Base-by-base conservation (phyloP, 257 asterid species). In the Thymus quinquecostatus region DNA sequence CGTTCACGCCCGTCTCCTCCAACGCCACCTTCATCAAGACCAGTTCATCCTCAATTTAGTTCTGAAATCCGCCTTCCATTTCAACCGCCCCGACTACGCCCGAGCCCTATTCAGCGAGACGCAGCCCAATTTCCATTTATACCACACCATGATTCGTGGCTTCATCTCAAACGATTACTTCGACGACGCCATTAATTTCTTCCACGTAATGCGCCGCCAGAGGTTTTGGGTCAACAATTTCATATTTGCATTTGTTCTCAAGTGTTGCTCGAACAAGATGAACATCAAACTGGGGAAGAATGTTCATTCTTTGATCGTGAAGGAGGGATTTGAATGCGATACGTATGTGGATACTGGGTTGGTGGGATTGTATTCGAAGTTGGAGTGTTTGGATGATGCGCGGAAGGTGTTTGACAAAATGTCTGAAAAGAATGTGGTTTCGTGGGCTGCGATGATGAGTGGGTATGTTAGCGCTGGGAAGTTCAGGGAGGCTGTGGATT, bases 61-160 rank as follows among this genome's bases (percentile, higher is more conserved):
- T 5, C 11, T 81, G 3, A 81, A 81, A 70, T 77, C 78, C 69
- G 77, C 69, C 64, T 81, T 81, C 65, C 79, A 81, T 70, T 81
- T 81, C 75, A 60, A 60, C 53, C 85, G 36, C 64, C 71, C 70
- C 32, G 66, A 65, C 50, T 81, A 77, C 50, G 78, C 85, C 54
- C 4, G 21, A 10, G 33, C 75, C 32, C 65, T 81, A 13, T 81
- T 81, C 14, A 38, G 60, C 69, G 69, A 69, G 55, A 47, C 77
- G 6, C 41, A 70, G 8, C 82, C 85, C 67, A 77, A 77, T 67
- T 55, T 77, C 11, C 79, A 72, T 55, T 30, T 73, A 3, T 81
- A 69, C 78, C 70, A 78, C 21, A 73, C 85, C 1, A 73, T 80
- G 85, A 74, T 80, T 49, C 77, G 75, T 27, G 76, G 85, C 54